Percentiles rank a stretch among this genome's conserved stretches.
Evolutionary conservation across 2,329 filamentous ascomycete species (phyloP).

Genomic region (Epicoccum sorghinum): DNA sequence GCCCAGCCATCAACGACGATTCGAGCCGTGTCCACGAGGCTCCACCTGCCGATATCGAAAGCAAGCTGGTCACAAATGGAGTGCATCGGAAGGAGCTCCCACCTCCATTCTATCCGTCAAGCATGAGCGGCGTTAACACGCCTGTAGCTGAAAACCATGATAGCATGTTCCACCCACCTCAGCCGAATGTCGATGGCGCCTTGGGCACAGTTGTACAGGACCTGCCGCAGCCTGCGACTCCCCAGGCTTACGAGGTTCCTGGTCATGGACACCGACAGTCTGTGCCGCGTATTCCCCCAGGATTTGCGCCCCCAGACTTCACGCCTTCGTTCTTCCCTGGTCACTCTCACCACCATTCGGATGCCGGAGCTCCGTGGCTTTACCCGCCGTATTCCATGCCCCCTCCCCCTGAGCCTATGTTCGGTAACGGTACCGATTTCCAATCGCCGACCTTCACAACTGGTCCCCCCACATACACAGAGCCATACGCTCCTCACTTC

Average conservation of each 20-base stretch:
- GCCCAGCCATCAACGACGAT: constrained; percentile 7
- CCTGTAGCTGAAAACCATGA: constrained; percentile 28
- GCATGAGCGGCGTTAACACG: constrained; percentile 29
- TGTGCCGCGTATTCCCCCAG: constrained; percentile 39
- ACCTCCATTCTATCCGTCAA: constrained; percentile 45
- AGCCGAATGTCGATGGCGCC: constrained; percentile 41
- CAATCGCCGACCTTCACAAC: constrained; percentile 26
- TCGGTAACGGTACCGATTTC: constrained; percentile 33
- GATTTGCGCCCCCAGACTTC: constrained; percentile 39
- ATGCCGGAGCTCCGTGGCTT: constrained; percentile 39
- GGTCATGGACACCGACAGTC: constrained; percentile 25
- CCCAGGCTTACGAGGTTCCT: constrained; percentile 27
- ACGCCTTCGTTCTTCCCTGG: constrained; percentile 39
- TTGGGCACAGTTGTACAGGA: constrained; percentile 49
- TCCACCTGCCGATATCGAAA: constrained; percentile 7
- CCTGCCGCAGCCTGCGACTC: constrained; percentile 42
- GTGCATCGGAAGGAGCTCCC: constrained; percentile 40
- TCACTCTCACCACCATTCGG: constrained; percentile 45
- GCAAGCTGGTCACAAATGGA: constrained; percentile 28
- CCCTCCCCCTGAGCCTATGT: constrained; percentile 32
- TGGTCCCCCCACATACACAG: constrained; percentile 26
- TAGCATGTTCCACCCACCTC: constrained; percentile 27
- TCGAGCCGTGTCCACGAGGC: constrained; percentile 4
- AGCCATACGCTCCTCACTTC: constrained; percentile 26
- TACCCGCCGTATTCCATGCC: constrained; percentile 38